Conservation (phyloP, 1,139 yeast genomes). For the Geotrichum restrictum region DNA sequence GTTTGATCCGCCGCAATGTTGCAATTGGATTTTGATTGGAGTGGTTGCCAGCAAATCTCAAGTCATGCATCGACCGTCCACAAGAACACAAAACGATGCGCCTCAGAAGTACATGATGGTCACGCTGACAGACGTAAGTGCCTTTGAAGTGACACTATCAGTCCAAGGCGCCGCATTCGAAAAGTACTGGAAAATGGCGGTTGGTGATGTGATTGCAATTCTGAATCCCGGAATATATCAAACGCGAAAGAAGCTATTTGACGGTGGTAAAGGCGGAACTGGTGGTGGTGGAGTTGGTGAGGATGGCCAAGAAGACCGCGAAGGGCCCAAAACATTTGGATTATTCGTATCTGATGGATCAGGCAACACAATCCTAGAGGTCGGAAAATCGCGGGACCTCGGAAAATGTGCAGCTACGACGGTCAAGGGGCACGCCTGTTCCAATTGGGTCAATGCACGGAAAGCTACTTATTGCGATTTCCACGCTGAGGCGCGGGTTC, state of each 20-base stretch:
- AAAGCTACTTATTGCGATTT: slow-evolving; percentile 60
- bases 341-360: slow-evolving; percentile 50
- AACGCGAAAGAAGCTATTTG: slow-evolving; percentile 26
- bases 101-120: slow-evolving; percentile 57
- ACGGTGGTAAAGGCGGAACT: slow-evolving; percentile 21
- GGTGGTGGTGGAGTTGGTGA: not conserved
- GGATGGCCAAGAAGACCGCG: too few relatives aligned
- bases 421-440: slow-evolving; percentile 52
- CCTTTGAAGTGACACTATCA: slow-evolving; percentile 52
- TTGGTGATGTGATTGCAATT: slow-evolving; percentile 71
- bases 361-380: slow-evolving; percentile 55
- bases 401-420: slow-evolving; percentile 59
- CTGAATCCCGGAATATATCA: slow-evolving; percentile 66
- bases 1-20: slow-evolving; percentile 61
- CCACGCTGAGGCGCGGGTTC: slow-evolving; percentile 60
- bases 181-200: slow-evolving; percentile 64
- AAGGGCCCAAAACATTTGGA: slow-evolving; percentile 49
- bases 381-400: slow-evolving; percentile 68
- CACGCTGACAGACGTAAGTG: slow-evolving; percentile 61
- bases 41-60: slow-evolving; percentile 57
- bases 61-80: slow-evolving; percentile 36
- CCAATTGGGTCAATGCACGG: slow-evolving; percentile 53
- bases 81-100: not conserved
- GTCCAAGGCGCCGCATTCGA: slow-evolving; percentile 66
- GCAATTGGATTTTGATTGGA: slow-evolving; percentile 75